A percentile compares a stretch with the other conserved stretches of the same genome.
Evolutionary conservation across 345 rosid species (phyloP).

Genomic region (Salix koriyanagi): DNA sequence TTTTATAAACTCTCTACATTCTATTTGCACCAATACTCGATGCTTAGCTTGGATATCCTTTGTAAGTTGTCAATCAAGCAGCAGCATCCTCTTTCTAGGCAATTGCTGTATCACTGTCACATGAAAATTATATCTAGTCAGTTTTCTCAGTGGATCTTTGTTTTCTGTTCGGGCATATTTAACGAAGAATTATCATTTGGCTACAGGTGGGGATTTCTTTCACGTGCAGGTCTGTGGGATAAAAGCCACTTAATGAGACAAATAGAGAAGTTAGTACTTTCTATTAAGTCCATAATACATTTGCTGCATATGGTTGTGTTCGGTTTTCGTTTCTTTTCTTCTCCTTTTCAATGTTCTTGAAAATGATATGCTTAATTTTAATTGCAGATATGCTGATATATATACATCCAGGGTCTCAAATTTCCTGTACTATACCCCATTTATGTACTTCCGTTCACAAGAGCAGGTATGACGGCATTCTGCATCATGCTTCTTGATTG

Average conservation of each 20-base stretch:
- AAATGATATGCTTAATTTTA: neutral
- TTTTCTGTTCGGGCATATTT: neutral
- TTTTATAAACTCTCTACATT: too few species aligned
- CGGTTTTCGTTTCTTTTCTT: neutral
- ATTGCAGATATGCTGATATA: slow-evolving; percentile 85
- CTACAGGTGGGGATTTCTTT: slow-evolving; percentile 89
- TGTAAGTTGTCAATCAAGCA: neutral
- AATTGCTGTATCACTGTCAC: too few species aligned
- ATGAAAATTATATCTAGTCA: neutral
- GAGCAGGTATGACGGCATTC: slow-evolving; percentile 57
- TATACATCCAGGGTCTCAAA: slow-evolving; percentile 91
- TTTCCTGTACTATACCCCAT: slow-evolving; percentile 82
- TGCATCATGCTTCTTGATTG: neutral
- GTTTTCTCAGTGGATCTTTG: neutral
- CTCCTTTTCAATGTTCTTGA: neutral
- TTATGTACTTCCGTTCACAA: slow-evolving; percentile 91
- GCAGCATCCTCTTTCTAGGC: neutral
- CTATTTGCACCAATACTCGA: neutral
- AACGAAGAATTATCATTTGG: neutral
- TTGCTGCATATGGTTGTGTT: neutral
- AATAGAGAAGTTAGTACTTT: slow-evolving; percentile 65
- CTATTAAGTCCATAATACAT: neutral
- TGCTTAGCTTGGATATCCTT: neutral
- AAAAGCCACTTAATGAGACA: slow-evolving; percentile 97
- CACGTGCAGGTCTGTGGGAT: slow-evolving; percentile 94